Base-by-base conservation (phyloP, 2,329 filamentous ascomycete species). In the Alternaria dauci region DNA sequence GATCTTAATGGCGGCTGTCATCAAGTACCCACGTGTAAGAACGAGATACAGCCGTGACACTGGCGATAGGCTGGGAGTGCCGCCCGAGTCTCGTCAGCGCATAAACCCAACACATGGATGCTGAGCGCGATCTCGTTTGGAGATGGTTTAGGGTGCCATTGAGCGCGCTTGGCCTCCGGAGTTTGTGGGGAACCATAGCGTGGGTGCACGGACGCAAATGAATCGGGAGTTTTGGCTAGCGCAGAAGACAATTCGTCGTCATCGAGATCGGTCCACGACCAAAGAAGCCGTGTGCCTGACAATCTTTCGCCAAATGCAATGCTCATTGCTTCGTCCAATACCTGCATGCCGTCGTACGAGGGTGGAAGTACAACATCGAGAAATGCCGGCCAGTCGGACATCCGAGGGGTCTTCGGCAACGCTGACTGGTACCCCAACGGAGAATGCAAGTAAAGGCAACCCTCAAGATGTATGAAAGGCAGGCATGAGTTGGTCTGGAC, bases 131-230 rank as follows among this genome's bases (percentile, higher is more conserved):
- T 38, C 51, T 30, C 32, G 42, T 44, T 55, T 18, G 18, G 39
- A 32, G 8, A 39, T 53, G 46, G 53, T 30, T 52, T 68, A 68
- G 67, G 42, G 36, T 47, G 55, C 47, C 57, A 53, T 61, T 55
- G 50, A 56, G 57, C 38, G 52, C 52, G 51, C 69, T 71, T 73
- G 63, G 65, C 66, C 36, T 62, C 62, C 67, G 67, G 72, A 71
- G 58, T 68, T 69, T 59, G 70, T 71, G 74, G 73, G 73, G 73
- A 76, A 73, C 73, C 74, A 76, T 72, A 66, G 62, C 61, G 66
- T 56, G 26, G 2, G 30, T 6, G 53, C 56, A 56, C 48, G 48
- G 50, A 46, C 42, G 43, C 43, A 36, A 18, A 12, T 5, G 25
- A 57, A 61, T 26, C 44, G 58, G 61, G 46, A 60, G 58, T 59